Percentiles rank a stretch among this genome's conserved stretches.
Conservation (phyloP, 768 basidiomycete species). For the Lyophyllum decastes region DNA sequence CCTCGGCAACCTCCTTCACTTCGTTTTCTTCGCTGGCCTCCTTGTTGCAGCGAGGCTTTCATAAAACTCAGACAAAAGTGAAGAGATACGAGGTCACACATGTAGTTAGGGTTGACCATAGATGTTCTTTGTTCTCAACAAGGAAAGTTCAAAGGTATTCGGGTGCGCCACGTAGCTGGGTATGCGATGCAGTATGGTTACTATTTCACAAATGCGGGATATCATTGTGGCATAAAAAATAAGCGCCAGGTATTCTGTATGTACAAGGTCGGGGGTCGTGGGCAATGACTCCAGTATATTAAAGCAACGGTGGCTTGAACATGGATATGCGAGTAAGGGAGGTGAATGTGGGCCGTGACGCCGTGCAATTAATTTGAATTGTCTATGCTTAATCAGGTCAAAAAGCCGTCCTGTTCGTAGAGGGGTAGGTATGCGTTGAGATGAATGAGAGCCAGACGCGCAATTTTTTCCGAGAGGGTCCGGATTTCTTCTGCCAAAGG, state of each 20-base stretch:
- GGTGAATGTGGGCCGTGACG: background rate
- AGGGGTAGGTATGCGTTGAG: conserved; percentile 74
- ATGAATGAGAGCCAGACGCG: conserved; percentile 74
- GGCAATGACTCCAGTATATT: background rate
- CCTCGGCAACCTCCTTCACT: background rate
- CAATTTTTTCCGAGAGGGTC: conserved; percentile 68
- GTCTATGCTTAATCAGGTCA: conserved; percentile 20
- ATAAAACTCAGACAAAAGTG: conserved; percentile 2
- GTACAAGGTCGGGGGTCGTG: background rate
- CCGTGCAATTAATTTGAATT: conserved; percentile 4
- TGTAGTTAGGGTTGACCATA: background rate
- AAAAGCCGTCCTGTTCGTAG: conserved; percentile 70
- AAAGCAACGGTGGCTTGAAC: conserved; percentile 1
- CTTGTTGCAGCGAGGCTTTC: conserved; percentile 12
- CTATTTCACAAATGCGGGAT: conserved; percentile 11
- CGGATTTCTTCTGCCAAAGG: conserved; percentile 70
- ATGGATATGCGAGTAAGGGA: background rate
- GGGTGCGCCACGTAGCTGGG: conserved; percentile 12
- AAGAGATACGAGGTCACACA: background rate
- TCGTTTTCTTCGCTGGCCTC: background rate
- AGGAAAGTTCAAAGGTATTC: background rate
- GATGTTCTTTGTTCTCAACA: background rate
- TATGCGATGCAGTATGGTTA: conserved; percentile 8
- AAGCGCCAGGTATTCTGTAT: conserved; percentile 13
- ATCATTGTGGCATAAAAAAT: conserved; percentile 19